Evolutionary conservation across 495 filamentous ascomycete species (phyloP).

Genomic region (Darksidea phi): DNA sequence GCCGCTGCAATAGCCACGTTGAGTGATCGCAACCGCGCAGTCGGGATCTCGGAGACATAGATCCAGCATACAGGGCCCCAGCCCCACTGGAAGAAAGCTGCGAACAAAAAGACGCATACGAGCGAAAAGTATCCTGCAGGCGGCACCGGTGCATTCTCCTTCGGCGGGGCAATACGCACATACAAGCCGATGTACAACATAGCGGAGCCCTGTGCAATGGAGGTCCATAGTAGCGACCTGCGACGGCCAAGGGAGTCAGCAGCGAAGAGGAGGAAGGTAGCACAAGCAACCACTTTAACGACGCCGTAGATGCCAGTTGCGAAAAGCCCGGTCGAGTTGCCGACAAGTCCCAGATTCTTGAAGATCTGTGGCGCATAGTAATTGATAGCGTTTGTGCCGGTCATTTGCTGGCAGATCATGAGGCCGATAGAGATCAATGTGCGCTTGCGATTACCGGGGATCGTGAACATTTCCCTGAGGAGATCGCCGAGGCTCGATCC

Average conservation of each 20-base stretch:
- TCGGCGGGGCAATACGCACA: conserved; percentile 66
- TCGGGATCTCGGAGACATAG: conserved; percentile 43
- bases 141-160: conserved; percentile 40
- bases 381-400: conserved; percentile 64
- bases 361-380: conserved; percentile 66
- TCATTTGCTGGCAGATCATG: conserved; percentile 74
- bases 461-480: conserved; percentile 69
- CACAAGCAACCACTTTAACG: conserved; percentile 58
- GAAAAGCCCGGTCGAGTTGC: conserved; percentile 54
- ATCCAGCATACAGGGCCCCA: conserved; percentile 45
- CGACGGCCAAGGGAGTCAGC: conserved; percentile 71
- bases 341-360: conserved; percentile 55
- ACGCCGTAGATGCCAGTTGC: conserved; percentile 65
- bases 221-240: conserved; percentile 70
- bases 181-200: conserved; percentile 85
- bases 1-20: conserved; percentile 42
- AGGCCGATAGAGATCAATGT: conserved; percentile 59
- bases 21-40: conserved; percentile 34
- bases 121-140: conserved; percentile 40
- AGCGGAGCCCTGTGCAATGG: conserved; percentile 64
- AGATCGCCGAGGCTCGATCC: conserved; percentile 64
- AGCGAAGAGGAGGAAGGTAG: conserved; percentile 65
- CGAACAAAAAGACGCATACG: conserved; percentile 42
- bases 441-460: conserved; percentile 63
- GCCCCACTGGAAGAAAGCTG: conserved; percentile 40